Evolutionary conservation across 441 rosid genomes (phyloP).

Genomic region (Omphalea diandra): DNA sequence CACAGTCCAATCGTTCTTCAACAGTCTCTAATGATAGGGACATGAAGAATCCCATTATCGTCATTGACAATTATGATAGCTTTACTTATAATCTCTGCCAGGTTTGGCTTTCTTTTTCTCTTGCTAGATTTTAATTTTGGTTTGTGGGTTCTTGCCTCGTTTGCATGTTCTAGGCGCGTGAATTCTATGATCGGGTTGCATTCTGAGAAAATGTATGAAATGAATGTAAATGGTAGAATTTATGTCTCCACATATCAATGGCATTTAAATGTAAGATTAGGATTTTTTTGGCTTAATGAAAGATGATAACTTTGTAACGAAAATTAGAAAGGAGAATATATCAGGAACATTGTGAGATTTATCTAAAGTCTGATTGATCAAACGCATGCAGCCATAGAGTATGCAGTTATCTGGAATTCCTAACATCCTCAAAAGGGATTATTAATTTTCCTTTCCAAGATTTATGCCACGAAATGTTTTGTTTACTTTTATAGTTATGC

Average conservation of each 20-base stretch:
- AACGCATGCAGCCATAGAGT: not conserved
- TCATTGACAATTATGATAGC: conserved; percentile 94
- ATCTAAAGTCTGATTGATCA: not conserved
- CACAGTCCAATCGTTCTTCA: conserved; percentile 35
- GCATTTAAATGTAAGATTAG: not conserved
- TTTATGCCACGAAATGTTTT: too few species aligned
- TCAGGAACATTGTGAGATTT: not conserved
- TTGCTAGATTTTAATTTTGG: not conserved
- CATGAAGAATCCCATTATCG: conserved; percentile 57
- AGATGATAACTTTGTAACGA: not conserved
- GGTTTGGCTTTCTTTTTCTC: conserved; percentile 41
- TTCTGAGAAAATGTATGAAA: conserved; percentile 1
- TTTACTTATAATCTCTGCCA: conserved; percentile 96
- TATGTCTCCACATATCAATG: not conserved
- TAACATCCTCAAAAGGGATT: not conserved
- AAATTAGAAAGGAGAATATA: not conserved
- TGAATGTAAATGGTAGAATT: not conserved
- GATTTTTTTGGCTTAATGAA: not conserved
- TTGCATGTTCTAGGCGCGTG: not conserved
- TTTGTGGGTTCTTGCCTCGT: not conserved
- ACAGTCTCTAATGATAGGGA: conserved; percentile 24
- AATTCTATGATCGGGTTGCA: conserved; percentile 10
- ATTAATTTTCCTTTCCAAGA: not conserved
- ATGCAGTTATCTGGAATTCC: not conserved
- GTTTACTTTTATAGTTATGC: too few species aligned